Evolutionary conservation across 495 filamentous ascomycete species (phyloP), one percentile per base, ranked within the genome.

Genomic region (Delitschia confertaspora): DNA sequence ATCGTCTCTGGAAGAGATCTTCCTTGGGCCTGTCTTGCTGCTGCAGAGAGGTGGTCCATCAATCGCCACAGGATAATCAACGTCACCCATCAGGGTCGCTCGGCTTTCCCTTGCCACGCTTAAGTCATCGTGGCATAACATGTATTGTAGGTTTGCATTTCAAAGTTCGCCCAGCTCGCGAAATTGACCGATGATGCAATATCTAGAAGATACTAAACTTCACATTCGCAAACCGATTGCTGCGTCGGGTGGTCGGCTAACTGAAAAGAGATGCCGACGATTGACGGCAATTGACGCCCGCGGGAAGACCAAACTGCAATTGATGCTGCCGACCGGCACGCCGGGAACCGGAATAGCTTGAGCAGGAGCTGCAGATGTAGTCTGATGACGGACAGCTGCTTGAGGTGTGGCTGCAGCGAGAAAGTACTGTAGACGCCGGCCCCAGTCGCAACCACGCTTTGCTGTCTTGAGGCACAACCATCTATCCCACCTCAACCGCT

Each of bases 401-500:
- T 20, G 11, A 45, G 22, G 40, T 47, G 43, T 10, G 35, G 26
- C 8, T 30, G 13, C 26, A 25, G 21, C 38, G 38, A 31, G 29
- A 49, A 49, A 14, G 33, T 42, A 31, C 30, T n/a, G n/a, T n/a
- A n/a, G n/a, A 49, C 29, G 20, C 37, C 32, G 22, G 6, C 3
- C 6, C 42, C 42, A 35, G 21, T 32, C 42, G 42, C 18, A 30
- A 8, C 14, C 11, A 21, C 26, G 6, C 8, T 49, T 49, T 13
- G 37, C 45, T 36, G 8, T 31, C 27, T 3, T 6, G 29, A 41
- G 25, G 22, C 35, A 17, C n/a, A 14, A 26, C 11, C 18, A 20
- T n/a, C 29, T 35, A 49, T 49, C 37, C 45, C 38, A 42, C 45
- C 36, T 49, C 38, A 13, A 30, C 26, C n/a, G n/a, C n/a, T n/a